Percentiles rank a stretch among this genome's conserved stretches.
These are phyloP conservation scores for Diaporthe vexans DNA, from an alignment of 2,329 filamentous ascomycete genomes.

Conservation along the genomic window DNA sequence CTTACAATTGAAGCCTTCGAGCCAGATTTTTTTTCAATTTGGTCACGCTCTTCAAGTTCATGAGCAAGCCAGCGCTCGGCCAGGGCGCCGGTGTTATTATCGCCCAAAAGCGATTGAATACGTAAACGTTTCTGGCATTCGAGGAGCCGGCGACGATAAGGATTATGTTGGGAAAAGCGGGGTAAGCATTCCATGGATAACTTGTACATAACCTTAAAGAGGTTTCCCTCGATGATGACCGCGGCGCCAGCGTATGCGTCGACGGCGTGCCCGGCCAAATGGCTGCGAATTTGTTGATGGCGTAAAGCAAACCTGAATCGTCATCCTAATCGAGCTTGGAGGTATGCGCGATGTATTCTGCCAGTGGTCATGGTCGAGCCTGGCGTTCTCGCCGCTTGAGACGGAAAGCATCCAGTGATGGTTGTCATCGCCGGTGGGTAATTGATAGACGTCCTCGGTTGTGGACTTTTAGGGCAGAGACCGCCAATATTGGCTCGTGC, in stretches of 20 bases:
- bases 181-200: too few relatives aligned
- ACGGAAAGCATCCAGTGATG: neutral
- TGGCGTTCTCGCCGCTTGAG: neutral
- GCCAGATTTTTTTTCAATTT: too few relatives aligned
- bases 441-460: neutral
- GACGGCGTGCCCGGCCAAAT: neutral
- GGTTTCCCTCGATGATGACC: neutral
- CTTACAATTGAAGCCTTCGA: too few relatives aligned
- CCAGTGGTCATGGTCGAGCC: too few relatives aligned
- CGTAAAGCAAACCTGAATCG: neutral
- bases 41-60: too few relatives aligned
- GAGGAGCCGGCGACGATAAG: too few relatives aligned
- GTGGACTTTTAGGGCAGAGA: neutral
- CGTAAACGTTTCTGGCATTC: too few relatives aligned
- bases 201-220: too few relatives aligned
- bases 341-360: neutral
- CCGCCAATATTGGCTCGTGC: neutral
- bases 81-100: too few relatives aligned
- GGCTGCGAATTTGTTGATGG: neutral
- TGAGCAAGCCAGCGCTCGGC: too few relatives aligned
- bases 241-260: neutral
- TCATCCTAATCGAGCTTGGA: neutral
- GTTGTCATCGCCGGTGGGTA: neutral
- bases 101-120: too few relatives aligned
- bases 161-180: neutral